Base-by-base conservation (phyloP, 2,329 filamentous ascomycete species). In the Ascochyta pisi region DNA sequence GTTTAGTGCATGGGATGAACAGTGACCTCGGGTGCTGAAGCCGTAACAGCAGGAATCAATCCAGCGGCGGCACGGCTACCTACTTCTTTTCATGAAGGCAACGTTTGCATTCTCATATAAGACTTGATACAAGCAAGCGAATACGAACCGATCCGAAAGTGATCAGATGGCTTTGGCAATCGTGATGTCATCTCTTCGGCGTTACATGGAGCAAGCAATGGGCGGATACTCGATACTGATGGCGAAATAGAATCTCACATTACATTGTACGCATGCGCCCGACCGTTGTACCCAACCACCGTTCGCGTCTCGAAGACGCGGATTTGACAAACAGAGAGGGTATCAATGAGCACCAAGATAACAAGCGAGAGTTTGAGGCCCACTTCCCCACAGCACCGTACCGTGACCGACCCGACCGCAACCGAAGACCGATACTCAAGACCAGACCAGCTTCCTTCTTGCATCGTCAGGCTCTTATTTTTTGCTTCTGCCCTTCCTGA, bases 1-100 rank as follows among this genome's bases (percentile, higher is more conserved):
- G 73, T 75, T 75, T 62, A 68, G 71, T 73, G 70, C 69, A 73
- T 75, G 72, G 72, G 71, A 73, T 74, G 73, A 75, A 71, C 71
- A 71, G 73, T 65, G 68, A 71, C 68, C 73, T 70, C 68, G 73
- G 72, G 69, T 68, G 68, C 73, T 72, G 69, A 70, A 66, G 73
- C 73, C 71, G 73, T 73, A 73, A 74, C 68, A 75, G 73, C 73
- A 73, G 64, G 62, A 70, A 66, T 55, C 61, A 68, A 56, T 67
- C 63, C 65, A 60, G 67, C 68, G 71, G 66, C 64, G 69, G 69
- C 67, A 67, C 62, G 64, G 66, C 67, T 67, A 68, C 68, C 64
- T 67, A 67, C 54, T 72, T 68, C 68, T 72, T 66, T 74, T 74
- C 71, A 72, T 69, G 68, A 72, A 74, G 68, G 73, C 66, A 67